A percentile compares a stretch with the other conserved stretches of the same genome.
phyloP scores from a whole-genome alignment of 1,284 basidiomycete species.

The Ceratobasidium sp. region DNA sequence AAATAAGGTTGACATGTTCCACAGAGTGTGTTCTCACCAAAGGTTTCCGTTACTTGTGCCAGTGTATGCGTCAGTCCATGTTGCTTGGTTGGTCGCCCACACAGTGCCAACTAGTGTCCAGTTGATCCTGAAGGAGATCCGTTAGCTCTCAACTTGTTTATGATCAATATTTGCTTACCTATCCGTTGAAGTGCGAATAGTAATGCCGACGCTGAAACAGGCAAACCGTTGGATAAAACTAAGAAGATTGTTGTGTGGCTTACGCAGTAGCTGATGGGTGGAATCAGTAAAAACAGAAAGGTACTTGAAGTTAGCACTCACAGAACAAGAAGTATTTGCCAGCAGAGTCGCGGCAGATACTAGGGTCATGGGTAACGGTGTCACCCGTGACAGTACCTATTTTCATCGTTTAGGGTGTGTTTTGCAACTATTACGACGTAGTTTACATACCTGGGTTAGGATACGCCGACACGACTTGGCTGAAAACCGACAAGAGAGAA shows the following conservation, averaged over 20 bases:
- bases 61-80: conserved; percentile 65
- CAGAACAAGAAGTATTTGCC: conserved; percentile 66
- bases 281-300: conserved; percentile 1
- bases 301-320: conserved; percentile 48
- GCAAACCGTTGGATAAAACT: not conserved
- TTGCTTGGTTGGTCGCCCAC: conserved; percentile 60
- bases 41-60: conserved; percentile 58
- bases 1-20: too few species aligned
- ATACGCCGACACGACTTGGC: conserved; percentile 19
- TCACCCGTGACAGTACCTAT: conserved; percentile 59
- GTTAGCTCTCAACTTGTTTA: not conserved
- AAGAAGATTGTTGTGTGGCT: not conserved
- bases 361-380: conserved; percentile 61
- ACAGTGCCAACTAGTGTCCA: conserved; percentile 63
- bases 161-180: conserved; percentile 52
- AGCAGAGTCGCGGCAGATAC: conserved; percentile 63
- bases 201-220: conserved; percentile 60
- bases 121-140: not conserved
- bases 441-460: conserved; percentile 25
- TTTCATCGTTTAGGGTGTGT: not conserved
- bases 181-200: conserved; percentile 65
- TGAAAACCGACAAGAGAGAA: conserved; percentile 14
- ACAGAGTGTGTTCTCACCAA: conserved; percentile 42
- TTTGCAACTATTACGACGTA: not conserved
- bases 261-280: conserved; percentile 41